Conservation (phyloP, 106 monocot species). For the Dendrobium chrysotoxum region DNA sequence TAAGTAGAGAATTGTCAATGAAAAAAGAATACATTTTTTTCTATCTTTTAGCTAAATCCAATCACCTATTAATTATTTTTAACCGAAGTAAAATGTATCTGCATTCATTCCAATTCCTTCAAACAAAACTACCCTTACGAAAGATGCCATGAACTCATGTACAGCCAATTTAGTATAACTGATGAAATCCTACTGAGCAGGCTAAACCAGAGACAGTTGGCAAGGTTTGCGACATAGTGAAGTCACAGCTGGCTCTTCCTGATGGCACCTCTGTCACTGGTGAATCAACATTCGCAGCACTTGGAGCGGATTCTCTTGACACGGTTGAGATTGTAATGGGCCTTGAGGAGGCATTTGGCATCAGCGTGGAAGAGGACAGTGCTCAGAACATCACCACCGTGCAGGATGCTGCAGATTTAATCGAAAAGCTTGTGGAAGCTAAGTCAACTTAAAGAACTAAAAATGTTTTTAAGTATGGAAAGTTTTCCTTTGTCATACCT, state of each 20-base stretch:
- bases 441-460: not conserved
- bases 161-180: not conserved
- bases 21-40: not conserved
- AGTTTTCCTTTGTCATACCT: not conserved
- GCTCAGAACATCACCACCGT: constrained; percentile 47
- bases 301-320: constrained; percentile 67
- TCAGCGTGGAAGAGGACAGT: constrained; percentile 44
- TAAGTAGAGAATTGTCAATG: too few species aligned
- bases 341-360: constrained; percentile 46
- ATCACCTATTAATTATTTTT: not conserved
- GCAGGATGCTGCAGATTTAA: constrained; percentile 58
- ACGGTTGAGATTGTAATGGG: constrained; percentile 62
- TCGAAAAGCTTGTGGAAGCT: constrained; percentile 35
- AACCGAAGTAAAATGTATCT: not conserved
- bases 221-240: constrained; percentile 60
- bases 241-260: constrained; percentile 52
- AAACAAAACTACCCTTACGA: not conserved
- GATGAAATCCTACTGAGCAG: constrained; percentile 14
- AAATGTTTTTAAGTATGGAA: not conserved
- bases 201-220: constrained; percentile 62
- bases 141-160: not conserved
- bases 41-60: not conserved
- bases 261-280: constrained; percentile 30
- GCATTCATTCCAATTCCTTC: not conserved
- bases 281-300: constrained; percentile 38